Base-by-base conservation (phyloP, 495 filamentous ascomycete genomes). In the Staphylotrichum tortipilum region DNA sequence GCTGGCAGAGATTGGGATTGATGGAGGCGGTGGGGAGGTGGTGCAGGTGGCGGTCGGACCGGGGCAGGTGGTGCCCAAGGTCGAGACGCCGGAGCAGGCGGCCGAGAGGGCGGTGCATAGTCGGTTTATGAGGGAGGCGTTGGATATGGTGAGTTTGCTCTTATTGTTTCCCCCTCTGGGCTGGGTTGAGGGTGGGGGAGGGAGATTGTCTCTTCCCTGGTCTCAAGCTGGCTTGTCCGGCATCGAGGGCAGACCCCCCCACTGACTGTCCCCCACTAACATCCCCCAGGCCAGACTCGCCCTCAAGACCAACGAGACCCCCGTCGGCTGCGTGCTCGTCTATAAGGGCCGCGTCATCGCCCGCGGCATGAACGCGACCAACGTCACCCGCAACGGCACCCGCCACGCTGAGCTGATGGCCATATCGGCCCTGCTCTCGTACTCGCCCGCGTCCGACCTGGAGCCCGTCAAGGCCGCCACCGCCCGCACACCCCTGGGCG, bases 301-400 rank as follows among this genome's bases (percentile, higher is more conserved):
- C 14, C 79, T 97, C n/a, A 57, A 67, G 22, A 83, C 72, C 34
- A 84, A 89, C 52, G 92, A 98, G 70, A 95, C 94, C 2, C 94
- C 92, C 6, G 94, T 98, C 14, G 94, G 92, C 44, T 97, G 94
- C 70, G 88, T 97, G 17, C 79, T 98, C 38, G 89, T 96, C 1
- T 72, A 88, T 61, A 59, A 82, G 30, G 78, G 75, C 47, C 67
- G 79, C 39, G 76, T 95, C 49, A 85, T 98, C 56, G 90, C 85
- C 6, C 72, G 69, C 46, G 92, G 92, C 41, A 95, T 92, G 86
- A 98, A 98, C 56, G 91, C 91, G 22, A 98, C 92, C 24, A 98
- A 97, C 61, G 75, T 83, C 46, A 90, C 85, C 8, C 80, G 75
- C 23, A 68, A 94, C 76, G 91, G 92, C 8, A 97, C 94, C 23